phyloP scores from a whole-genome alignment of 768 basidiomycete species.

The Filobasidium wieringae region DNA sequence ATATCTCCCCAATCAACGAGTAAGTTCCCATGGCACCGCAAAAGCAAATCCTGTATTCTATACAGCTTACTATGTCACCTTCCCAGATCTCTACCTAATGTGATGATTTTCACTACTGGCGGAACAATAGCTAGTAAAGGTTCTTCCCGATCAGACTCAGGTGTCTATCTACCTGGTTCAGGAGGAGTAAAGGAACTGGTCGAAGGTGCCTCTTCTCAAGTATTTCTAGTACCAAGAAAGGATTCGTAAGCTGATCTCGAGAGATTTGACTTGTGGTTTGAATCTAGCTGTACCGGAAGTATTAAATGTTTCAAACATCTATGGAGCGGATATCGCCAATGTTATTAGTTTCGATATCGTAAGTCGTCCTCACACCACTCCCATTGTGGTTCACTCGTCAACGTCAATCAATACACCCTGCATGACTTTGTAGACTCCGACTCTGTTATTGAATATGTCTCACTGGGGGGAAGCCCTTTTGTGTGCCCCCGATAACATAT shows the following conservation, averaged over 20 bases:
- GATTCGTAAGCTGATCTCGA: not conserved
- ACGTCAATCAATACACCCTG: too few relatives aligned
- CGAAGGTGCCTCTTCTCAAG: not conserved
- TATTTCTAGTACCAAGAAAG: not conserved
- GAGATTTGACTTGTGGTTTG: not conserved
- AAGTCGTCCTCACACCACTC: not conserved
- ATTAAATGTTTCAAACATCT: slow-evolving; percentile 15
- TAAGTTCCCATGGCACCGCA: not conserved
- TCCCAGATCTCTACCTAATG: slow-evolving; percentile 10
- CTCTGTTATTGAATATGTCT: slow-evolving; percentile 2
- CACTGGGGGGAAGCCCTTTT: slow-evolving; percentile 20
- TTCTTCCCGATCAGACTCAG: slow-evolving; percentile 5
- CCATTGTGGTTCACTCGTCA: too few relatives aligned
- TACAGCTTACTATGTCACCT: not conserved
- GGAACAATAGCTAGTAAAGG: slow-evolving; percentile 17
- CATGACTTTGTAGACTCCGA: too few relatives aligned
- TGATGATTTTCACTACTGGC: slow-evolving; percentile 19
- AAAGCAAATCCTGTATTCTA: not conserved
- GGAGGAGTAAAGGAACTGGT: slow-evolving; percentile 12
- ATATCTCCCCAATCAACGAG: not conserved
- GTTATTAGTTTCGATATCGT: slow-evolving; percentile 15
- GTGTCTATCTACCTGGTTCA: slow-evolving; percentile 5
- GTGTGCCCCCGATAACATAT: slow-evolving; percentile 17
- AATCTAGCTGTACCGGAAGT: slow-evolving; percentile 7
- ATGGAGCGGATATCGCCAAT: slow-evolving; percentile 17